Evolutionary conservation across 345 rosid species (phyloP).

Genomic region (Carallia pectinifolia): DNA sequence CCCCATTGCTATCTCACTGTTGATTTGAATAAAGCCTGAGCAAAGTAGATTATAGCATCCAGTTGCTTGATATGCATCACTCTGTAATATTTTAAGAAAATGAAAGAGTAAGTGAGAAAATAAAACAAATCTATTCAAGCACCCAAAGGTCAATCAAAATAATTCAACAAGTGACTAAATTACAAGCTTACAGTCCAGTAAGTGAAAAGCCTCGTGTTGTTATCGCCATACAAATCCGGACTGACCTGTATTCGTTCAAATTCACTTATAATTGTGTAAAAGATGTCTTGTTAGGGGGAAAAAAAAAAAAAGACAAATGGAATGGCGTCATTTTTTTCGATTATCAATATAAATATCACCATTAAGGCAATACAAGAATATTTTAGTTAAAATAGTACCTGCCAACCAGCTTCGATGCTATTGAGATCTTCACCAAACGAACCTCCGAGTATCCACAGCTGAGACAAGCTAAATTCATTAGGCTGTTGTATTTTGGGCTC

Average conservation of each 20-base stretch:
- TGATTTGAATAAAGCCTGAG: constrained; percentile 93
- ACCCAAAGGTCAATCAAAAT: not conserved
- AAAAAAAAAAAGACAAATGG: not conserved
- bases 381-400: constrained; percentile 40
- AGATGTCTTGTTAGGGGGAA: not conserved
- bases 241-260: constrained; percentile 61
- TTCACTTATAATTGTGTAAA: constrained; percentile 1
- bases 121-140: not conserved
- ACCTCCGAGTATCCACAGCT: constrained; percentile 95
- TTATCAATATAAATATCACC: constrained; percentile 16
- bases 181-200: constrained; percentile 90
- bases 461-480: constrained; percentile 97
- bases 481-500: constrained; percentile 91
- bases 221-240: constrained; percentile 98
- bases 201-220: constrained; percentile 97
- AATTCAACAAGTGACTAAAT: not conserved
- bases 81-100: constrained; percentile 35
- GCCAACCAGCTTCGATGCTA: constrained; percentile 99
- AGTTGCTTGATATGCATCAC: constrained; percentile 96
- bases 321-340: constrained; percentile 5
- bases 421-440: constrained; percentile 97
- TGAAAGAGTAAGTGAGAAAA: too few relatives aligned
- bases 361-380: constrained; percentile 8
- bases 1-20: constrained; percentile 89
- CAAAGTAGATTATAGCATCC: constrained; percentile 97